Base-by-base conservation (phyloP, 129 eudicot species). In the Pittosporum tobira region DNA sequence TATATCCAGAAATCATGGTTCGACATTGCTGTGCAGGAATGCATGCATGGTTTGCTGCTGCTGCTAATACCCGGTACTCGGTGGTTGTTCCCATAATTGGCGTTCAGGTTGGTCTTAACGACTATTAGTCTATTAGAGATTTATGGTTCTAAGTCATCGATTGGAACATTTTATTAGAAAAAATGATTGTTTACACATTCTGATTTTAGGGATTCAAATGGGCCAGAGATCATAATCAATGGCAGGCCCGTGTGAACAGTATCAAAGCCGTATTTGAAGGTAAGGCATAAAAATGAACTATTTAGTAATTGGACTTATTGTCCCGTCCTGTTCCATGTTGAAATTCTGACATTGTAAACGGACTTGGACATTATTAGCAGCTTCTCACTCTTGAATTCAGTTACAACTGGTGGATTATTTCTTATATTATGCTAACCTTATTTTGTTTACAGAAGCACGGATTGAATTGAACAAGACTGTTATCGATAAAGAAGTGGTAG, bases 231-330 rank as follows among this genome's bases (percentile, higher is more conserved):
- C 72, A 87, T 62, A 91, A 86, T 59, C 62, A 79, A 74, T 91
- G 99, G 99, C 91, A 87, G 56, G 91, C 81, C 63, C 81, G 99
- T 66, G 99, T 81, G 54, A 84, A 81, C 69, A 87, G 94, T 71
- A 87, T 93, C 56, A 93, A 73, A 80, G 70, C 76, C 21, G 87
- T 87, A 31, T 93, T 93, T 79, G 91, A 87, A 80, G 91, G 96
- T 93, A 28, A 82, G 66, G 29, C 6, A 8, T 12, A 12, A n/a
- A 40, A 11, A 40, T 2, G 15, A n/a, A n/a, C n/a, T n/a, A n/a
- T n/a, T n/a, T n/a, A n/a, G n/a, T n/a, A n/a, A n/a, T n/a, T n/a
- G n/a, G n/a, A n/a, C n/a, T n/a, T n/a, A n/a, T n/a, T n/a, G n/a
- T n/a, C n/a, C n/a, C n/a, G n/a, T n/a, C n/a, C n/a, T n/a, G n/a